Evolutionary conservation across 805 yeast species (phyloP).

Genomic region (Monosporozyma aerobia): DNA sequence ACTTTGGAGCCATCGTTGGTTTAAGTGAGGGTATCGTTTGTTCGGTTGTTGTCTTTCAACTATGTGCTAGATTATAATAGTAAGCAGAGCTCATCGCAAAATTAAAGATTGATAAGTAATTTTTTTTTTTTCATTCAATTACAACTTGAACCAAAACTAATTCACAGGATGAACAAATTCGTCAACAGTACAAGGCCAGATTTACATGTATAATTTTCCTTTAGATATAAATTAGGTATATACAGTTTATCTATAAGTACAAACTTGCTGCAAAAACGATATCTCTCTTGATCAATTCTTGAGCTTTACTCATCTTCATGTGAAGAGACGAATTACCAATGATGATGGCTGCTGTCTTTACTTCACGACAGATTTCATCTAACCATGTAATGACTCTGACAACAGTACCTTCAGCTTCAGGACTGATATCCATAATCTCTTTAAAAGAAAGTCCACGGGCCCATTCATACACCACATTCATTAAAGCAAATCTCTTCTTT

Average conservation of each 20-base stretch:
- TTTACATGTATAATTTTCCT: too few species aligned
- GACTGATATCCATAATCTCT: constrained; percentile 81
- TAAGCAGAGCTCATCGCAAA: not conserved
- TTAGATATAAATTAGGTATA: not conserved
- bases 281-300: constrained; percentile 90
- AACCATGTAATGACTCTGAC: constrained; percentile 90
- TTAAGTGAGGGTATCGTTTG: not conserved
- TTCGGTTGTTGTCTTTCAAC: not conserved
- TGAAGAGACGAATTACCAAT: constrained; percentile 90
- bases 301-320: constrained; percentile 83
- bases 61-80: too few species aligned
- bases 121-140: not conserved
- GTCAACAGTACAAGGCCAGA: too few species aligned
- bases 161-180: too few species aligned
- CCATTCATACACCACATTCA: constrained; percentile 96
- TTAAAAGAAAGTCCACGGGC: constrained; percentile 88
- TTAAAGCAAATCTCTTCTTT: constrained; percentile 76
- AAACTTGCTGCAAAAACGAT: constrained; percentile 95
- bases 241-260: constrained; percentile 43
- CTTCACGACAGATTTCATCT: constrained; percentile 93
- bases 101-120: not conserved
- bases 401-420: constrained; percentile 92
- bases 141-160: not conserved
- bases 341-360: constrained; percentile 84
- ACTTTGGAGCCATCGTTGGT: constrained; percentile 23